Evolutionary conservation across 2,329 filamentous ascomycete genomes (phyloP).

Genomic region (Hypoxylon sp.): DNA sequence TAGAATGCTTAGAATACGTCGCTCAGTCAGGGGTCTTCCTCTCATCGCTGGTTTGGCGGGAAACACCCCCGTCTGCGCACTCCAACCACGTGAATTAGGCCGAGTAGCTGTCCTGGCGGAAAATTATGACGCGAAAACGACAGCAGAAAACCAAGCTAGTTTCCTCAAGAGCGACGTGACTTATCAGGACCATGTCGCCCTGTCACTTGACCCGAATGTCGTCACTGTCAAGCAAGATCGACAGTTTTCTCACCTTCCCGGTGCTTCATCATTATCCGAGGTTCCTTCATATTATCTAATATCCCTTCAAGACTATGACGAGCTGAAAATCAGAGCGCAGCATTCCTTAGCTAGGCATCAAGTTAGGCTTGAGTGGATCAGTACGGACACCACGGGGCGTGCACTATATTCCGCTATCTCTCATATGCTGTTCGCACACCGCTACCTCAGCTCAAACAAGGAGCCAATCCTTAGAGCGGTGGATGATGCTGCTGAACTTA

Average conservation of each 20-base stretch:
- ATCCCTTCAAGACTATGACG: slow-evolving; percentile 15
- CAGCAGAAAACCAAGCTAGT: slow-evolving; percentile 16
- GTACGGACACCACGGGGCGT: slow-evolving; percentile 25
- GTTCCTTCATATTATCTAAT: slow-evolving; percentile 26
- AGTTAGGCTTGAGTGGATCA: slow-evolving; percentile 33
- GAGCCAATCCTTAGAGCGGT: slow-evolving; percentile 23
- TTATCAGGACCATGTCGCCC: slow-evolving; percentile 30
- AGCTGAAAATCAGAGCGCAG: slow-evolving; percentile 17
- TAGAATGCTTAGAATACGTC: slow-evolving; percentile 52
- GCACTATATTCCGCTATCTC: slow-evolving; percentile 28
- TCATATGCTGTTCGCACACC: slow-evolving; percentile 38
- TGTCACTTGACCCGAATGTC: slow-evolving; percentile 39
- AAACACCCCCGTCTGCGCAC: slow-evolving; percentile 23
- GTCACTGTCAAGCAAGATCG: slow-evolving; percentile 38
- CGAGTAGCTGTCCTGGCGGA: slow-evolving; percentile 18
- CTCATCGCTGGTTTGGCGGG: slow-evolving; percentile 28
- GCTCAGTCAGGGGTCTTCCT: slow-evolving; percentile 38
- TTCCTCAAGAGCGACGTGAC: slow-evolving; percentile 13
- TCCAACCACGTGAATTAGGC: slow-evolving; percentile 28
- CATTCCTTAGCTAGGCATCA: slow-evolving; percentile 23
- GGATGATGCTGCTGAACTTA: slow-evolving; percentile 19
- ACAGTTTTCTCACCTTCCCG: slow-evolving; percentile 32
- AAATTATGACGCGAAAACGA: slow-evolving; percentile 35
- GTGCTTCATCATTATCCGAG: slow-evolving; percentile 43
- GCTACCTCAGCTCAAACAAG: slow-evolving; percentile 32